Conservation (phyloP, 257 asterid genomes). For the Voacanga thouarsii region DNA sequence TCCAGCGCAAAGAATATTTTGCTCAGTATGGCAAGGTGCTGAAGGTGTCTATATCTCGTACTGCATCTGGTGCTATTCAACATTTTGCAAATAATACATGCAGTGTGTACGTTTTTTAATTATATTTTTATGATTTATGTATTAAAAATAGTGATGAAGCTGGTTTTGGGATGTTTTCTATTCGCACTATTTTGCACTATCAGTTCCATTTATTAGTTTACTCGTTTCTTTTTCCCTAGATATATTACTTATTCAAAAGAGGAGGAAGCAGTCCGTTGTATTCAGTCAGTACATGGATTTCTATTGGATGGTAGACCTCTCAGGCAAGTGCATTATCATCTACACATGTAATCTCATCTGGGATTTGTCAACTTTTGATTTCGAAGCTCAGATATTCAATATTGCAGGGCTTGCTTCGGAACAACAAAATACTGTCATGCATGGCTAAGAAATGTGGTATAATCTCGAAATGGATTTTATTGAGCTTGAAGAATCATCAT, state of each 20-base stretch:
- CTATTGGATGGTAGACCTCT: slow-evolving; percentile 72
- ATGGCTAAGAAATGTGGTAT: slow-evolving; percentile 83
- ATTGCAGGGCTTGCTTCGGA: slow-evolving; percentile 88
- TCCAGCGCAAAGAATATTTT: slow-evolving; percentile 76
- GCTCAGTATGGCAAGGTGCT: slow-evolving; percentile 88
- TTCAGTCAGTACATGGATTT: slow-evolving; percentile 92
- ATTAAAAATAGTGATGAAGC: background rate
- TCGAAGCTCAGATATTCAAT: slow-evolving; percentile 18
- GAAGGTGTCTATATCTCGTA: slow-evolving; percentile 93
- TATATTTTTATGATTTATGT: background rate
- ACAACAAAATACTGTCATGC: slow-evolving; percentile 93
- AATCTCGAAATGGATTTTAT: slow-evolving; percentile 15
- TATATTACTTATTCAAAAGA: slow-evolving; percentile 87
- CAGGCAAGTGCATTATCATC: slow-evolving; percentile 43
- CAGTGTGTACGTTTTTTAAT: slow-evolving; percentile 71
- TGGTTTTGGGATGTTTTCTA: background rate
- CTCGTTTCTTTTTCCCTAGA: slow-evolving; percentile 32
- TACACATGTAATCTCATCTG: background rate
- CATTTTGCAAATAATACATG: slow-evolving; percentile 87
- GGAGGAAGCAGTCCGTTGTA: slow-evolving; percentile 93
- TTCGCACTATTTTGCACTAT: background rate
- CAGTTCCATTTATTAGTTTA: background rate
- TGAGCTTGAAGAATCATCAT: background rate
- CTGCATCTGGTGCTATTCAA: slow-evolving; percentile 87
- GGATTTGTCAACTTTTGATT: slow-evolving; percentile 14